phyloP scores from a whole-genome alignment of 257 asterid species.

The Lantana camara region DNA sequence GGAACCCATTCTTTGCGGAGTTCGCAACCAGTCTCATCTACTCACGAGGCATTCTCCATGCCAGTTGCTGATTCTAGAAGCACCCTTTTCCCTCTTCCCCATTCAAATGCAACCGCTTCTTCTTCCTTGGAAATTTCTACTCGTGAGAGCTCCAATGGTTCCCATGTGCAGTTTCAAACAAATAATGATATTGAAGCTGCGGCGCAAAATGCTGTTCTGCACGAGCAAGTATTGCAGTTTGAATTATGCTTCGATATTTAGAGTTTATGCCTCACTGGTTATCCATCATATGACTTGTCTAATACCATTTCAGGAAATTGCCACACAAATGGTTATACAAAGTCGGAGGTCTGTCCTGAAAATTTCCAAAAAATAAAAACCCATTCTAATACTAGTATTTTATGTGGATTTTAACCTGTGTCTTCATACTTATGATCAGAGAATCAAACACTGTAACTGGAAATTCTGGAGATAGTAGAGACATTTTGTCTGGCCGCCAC shows the following conservation, averaged over 20 bases:
- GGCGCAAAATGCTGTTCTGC: slow-evolving; percentile 80
- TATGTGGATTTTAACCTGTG: slow-evolving; percentile 17
- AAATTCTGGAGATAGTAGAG: slow-evolving; percentile 46
- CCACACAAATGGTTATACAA: slow-evolving; percentile 80
- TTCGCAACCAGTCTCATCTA: slow-evolving; percentile 34
- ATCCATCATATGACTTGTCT: slow-evolving; percentile 26
- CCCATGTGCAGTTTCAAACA: slow-evolving; percentile 39
- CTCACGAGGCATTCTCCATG: too few relatives aligned
- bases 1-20: slow-evolving; percentile 40
- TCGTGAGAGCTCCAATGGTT: slow-evolving; percentile 36
- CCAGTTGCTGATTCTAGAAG: too few relatives aligned
- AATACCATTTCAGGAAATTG: slow-evolving; percentile 66
- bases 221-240: slow-evolving; percentile 68
- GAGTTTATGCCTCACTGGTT: slow-evolving; percentile 20
- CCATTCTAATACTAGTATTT: neutral
- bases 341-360: slow-evolving; percentile 68
- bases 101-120: too few relatives aligned
- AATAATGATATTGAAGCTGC: slow-evolving; percentile 64
- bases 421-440: slow-evolving; percentile 46
- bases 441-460: slow-evolving; percentile 53
- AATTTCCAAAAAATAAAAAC: neutral
- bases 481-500: slow-evolving; percentile 77
- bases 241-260: slow-evolving; percentile 15
- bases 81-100: too few relatives aligned
- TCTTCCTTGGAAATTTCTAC: too few relatives aligned